Evolutionary conservation across 768 basidiomycete species (phyloP).

Genomic region (Leccinum subgranulosum): DNA sequence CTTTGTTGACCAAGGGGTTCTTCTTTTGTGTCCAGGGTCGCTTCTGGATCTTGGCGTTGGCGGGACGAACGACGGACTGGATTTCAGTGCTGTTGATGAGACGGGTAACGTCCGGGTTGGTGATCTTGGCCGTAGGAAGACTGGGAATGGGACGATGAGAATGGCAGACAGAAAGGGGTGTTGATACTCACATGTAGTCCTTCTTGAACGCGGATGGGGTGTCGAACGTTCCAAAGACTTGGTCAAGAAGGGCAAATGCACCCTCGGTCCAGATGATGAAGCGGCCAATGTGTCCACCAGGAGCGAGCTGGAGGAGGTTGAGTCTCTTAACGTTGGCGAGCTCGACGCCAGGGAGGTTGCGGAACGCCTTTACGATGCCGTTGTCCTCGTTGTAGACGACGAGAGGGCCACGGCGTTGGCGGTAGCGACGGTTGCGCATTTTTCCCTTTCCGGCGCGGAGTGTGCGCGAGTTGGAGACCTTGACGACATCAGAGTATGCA

Average conservation of each 20-base stretch:
- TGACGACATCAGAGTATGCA: constrained; percentile 90
- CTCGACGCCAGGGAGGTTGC: constrained; percentile 98
- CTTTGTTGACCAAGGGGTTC: constrained; percentile 95
- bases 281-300: constrained; percentile 98
- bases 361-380: constrained; percentile 97
- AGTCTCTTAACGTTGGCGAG: constrained; percentile 89
- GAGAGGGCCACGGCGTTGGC: constrained; percentile 96
- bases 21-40: constrained; percentile 99
- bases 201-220: constrained; percentile 85
- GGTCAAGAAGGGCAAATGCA: constrained; percentile 90
- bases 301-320: constrained; percentile 98
- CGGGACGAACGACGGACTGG: constrained; percentile 92
- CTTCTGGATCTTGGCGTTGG: constrained; percentile 80
- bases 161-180: neutral
- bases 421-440: constrained; percentile 92
- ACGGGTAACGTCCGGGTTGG: constrained; percentile 95
- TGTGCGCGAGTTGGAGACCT: constrained; percentile 97
- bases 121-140: constrained; percentile 93
- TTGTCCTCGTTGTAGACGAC: constrained; percentile 97
- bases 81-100: constrained; percentile 99
- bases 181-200: constrained; percentile 67
- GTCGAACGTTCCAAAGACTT: constrained; percentile 94
- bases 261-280: constrained; percentile 99
- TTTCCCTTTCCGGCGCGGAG: constrained; percentile 97
- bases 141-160: constrained; percentile 33